These are phyloP conservation scores for Rhizomucor pusillus DNA, from an alignment of 371 early-diverging fungal species.

Conservation along the genomic window DNA sequence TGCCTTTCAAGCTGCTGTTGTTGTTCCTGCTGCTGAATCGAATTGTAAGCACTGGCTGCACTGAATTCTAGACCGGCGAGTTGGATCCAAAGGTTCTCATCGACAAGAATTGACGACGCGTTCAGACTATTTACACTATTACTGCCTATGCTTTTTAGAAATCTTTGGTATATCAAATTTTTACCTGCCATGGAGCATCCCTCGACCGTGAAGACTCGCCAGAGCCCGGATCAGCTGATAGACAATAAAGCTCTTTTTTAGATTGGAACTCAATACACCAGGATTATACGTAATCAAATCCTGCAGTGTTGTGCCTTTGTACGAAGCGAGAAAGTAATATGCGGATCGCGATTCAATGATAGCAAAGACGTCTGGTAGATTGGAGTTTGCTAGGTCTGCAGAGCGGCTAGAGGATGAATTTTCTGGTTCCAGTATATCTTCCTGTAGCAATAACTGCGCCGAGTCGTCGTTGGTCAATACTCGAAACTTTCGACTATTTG, in stretches of 20 bases:
- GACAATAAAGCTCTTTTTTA: constrained; percentile 59
- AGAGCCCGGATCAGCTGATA: constrained; percentile 56
- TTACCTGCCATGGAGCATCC: constrained; percentile 58
- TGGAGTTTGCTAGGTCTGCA: constrained; percentile 28
- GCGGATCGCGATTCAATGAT: constrained; percentile 57
- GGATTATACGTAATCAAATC: constrained; percentile 64
- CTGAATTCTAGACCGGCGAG: constrained; percentile 52
- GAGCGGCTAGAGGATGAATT: background rate
- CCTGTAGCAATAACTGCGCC: constrained; percentile 20
- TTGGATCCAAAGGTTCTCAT: constrained; percentile 65
- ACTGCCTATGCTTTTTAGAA: background rate
- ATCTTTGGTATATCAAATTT: background rate
- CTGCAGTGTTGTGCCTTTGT: constrained; percentile 58
- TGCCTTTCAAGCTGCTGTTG: no score
- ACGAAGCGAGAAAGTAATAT: constrained; percentile 57
- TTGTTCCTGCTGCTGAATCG: no score
- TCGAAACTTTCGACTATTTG: constrained; percentile 34
- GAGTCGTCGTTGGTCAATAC: constrained; percentile 12
- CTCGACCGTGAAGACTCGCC: constrained; percentile 53
- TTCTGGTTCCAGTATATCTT: background rate
- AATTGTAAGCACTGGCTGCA: background rate
- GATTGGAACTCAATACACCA: constrained; percentile 57
- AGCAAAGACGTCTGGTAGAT: constrained; percentile 56
- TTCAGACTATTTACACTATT: constrained; percentile 25
- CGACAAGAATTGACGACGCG: constrained; percentile 61